Base-by-base conservation (phyloP, 2,329 filamentous ascomycete genomes). In the Kalaharituber pfeilii region DNA sequence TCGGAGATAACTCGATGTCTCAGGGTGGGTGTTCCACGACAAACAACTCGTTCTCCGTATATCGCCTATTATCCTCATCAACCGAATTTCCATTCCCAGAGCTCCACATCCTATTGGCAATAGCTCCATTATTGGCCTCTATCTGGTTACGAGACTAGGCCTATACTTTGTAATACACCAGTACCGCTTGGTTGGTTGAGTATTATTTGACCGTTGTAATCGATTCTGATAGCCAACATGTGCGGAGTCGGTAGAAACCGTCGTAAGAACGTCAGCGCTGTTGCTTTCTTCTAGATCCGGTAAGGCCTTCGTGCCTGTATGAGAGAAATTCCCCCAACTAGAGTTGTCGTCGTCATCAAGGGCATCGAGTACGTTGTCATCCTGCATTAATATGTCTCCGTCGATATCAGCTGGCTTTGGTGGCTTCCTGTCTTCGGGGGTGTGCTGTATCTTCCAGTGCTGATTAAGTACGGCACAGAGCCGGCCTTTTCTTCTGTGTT, bases 101-200 rank as follows among this genome's bases (percentile, higher is more conserved):
- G 11, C 24, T 22, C 15, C 45, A 53, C 36, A 65, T 63, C 70
- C 72, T 28, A 82, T 68, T 18, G 77, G 74, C 20, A 79, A 73
- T 45, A 82, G 75, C 4, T 88, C 91, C 57, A 98, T 73, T 62
- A 98, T 87, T n/a, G 88, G 85, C n/a, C n/a, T n/a, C n/a, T n/a
- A n/a, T n/a, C n/a, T n/a, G n/a, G n/a, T n/a, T n/a, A n/a, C n/a
- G n/a, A n/a, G n/a, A n/a, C n/a, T n/a, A n/a, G n/a, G n/a, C 56
- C 88, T 77, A 69, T 96, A 98, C 69, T 94, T 93, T 73, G 84
- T 87, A 4, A 88, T 94, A 66, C 82, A 79, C 86, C 87, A 96
- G 70, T 72, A 77, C 5, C 61, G 62, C 51, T 39, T 39, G 1
- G 8, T 1, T 15, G 33, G 4, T n/a, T n/a, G n/a, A n/a, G n/a